These are phyloP conservation scores for Lentinula lateritia DNA, from an alignment of 768 basidiomycete genomes.

Conservation along the genomic window DNA sequence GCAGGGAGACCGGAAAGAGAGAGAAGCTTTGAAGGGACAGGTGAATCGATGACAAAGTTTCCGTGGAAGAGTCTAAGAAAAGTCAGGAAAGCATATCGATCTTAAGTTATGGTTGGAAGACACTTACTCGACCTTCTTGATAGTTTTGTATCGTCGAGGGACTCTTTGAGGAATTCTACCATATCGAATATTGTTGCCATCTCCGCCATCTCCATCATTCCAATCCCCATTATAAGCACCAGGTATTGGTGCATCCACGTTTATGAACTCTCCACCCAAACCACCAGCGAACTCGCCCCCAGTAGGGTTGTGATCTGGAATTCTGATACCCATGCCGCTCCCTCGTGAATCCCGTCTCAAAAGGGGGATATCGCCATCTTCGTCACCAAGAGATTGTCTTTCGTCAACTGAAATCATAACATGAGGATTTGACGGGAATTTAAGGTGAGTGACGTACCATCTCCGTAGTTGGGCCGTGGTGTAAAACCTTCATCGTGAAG, in stretches of 20 bases:
- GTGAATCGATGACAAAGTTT: conserved; percentile 87
- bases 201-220: conserved; percentile 28
- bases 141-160: conserved; percentile 85
- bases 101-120: not conserved
- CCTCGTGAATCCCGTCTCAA: conserved; percentile 36
- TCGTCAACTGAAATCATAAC: not conserved
- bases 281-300: conserved; percentile 14
- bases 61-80: conserved; percentile 72
- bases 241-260: conserved; percentile 23
- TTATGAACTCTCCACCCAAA: conserved; percentile 7
- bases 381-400: conserved; percentile 32
- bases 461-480: conserved; percentile 10
- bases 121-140: conserved; percentile 83
- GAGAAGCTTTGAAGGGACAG: conserved; percentile 87
- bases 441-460: conserved; percentile 37
- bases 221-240: conserved; percentile 34
- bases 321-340: conserved; percentile 16
- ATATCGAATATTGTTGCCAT: conserved; percentile 70
- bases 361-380: conserved; percentile 65
- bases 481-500: conserved; percentile 15
- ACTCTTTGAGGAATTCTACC: conserved; percentile 90
- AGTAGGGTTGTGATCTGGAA: conserved; percentile 20
- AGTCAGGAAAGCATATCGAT: not conserved
- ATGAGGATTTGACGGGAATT: conserved; percentile 9
- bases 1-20: conserved; percentile 37